These are phyloP conservation scores for Lasiodiplodia sp. DNA, from an alignment of 2,329 filamentous ascomycete species.

Conservation along the genomic window DNA sequence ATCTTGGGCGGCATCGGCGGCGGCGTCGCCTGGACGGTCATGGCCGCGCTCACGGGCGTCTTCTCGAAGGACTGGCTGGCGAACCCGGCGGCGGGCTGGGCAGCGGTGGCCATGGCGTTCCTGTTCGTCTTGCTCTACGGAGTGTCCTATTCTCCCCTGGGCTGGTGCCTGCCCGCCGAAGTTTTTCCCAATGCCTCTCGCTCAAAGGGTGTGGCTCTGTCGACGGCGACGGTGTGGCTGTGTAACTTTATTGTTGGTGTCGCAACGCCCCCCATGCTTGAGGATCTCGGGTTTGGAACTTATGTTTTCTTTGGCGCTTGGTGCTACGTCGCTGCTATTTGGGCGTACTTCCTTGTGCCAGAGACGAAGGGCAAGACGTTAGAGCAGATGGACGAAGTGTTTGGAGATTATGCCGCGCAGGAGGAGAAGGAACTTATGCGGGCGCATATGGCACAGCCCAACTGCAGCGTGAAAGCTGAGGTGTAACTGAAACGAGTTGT, in stretches of 20 bases:
- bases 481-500: neutral
- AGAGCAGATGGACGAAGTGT: constrained; percentile 48
- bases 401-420: constrained; percentile 41
- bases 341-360: constrained; percentile 44
- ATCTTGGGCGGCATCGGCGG: constrained; percentile 29
- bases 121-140: constrained; percentile 70
- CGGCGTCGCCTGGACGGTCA: constrained; percentile 54
- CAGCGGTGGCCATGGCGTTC: constrained; percentile 41
- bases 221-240: constrained; percentile 69
- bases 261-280: constrained; percentile 69
- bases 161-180: constrained; percentile 33
- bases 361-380: constrained; percentile 45
- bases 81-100: constrained; percentile 62
- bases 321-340: constrained; percentile 43
- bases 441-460: neutral
- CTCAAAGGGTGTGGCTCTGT: constrained; percentile 59
- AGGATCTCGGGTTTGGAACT: constrained; percentile 59
- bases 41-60: constrained; percentile 62
- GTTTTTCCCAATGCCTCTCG: constrained; percentile 29
- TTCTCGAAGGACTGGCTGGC: constrained; percentile 59
- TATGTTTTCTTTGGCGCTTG: constrained; percentile 48
- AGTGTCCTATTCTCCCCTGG: constrained; percentile 40
- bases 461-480: neutral
- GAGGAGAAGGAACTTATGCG: constrained; percentile 40
- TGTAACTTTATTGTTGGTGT: constrained; percentile 70